These are phyloP conservation scores for Colletotrichum lupini DNA, from an alignment of 2,329 filamentous ascomycete genomes.

Conservation along the genomic window DNA sequence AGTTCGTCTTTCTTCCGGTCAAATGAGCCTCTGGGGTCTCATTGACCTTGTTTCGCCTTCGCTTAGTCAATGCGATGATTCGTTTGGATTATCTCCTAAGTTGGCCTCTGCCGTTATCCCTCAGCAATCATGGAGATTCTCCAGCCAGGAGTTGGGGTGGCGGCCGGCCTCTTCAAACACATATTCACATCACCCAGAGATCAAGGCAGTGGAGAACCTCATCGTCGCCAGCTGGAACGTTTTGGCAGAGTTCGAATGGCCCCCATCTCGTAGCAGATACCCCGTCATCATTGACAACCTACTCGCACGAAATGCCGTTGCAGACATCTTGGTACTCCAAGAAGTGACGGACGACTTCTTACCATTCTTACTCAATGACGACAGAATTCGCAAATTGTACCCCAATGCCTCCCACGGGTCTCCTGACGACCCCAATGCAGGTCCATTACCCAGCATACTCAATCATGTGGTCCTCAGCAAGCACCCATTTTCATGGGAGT, in stretches of 20 bases:
- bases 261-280: constrained; percentile 55
- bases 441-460: constrained; percentile 68
- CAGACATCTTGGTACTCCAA: constrained; percentile 66
- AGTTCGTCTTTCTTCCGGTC: constrained; percentile 56
- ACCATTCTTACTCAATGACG: constrained; percentile 60
- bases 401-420: constrained; percentile 68
- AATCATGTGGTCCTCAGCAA: constrained; percentile 72
- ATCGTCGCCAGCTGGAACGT: constrained; percentile 65
- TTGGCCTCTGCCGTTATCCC: not conserved
- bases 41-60: constrained; percentile 49
- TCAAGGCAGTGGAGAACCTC: constrained; percentile 37
- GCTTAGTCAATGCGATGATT: constrained; percentile 2
- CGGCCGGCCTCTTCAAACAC: not conserved
- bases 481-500: constrained; percentile 65
- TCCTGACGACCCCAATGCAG: constrained; percentile 60
- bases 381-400: constrained; percentile 59
- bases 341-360: constrained; percentile 75
- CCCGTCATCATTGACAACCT: constrained; percentile 56
- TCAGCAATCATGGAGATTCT: constrained; percentile 15
- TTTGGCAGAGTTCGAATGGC: constrained; percentile 61
- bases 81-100: not conserved
- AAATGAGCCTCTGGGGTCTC: constrained; percentile 69
- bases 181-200: too few species aligned
- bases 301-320: constrained; percentile 51
- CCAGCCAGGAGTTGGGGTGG: constrained; percentile 15